A percentile compares a stretch with the other conserved stretches of the same genome.
phyloP scores from a whole-genome alignment of 768 basidiomycete genomes.

The Gautieria morchelliformis region DNA sequence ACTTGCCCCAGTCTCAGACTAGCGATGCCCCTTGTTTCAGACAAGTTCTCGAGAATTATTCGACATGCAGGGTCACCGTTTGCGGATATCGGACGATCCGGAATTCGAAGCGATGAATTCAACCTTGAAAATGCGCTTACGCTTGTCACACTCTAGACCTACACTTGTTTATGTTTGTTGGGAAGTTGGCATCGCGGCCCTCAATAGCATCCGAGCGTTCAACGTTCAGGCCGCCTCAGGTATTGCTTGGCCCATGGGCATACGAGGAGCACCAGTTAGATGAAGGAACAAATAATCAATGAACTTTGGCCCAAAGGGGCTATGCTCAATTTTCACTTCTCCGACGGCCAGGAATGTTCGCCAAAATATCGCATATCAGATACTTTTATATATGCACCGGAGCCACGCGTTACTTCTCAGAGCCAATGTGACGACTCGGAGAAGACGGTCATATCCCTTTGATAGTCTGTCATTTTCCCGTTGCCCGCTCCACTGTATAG shows the following conservation, averaged over 20 bases:
- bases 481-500: not conserved
- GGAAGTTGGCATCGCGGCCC: too few relatives aligned
- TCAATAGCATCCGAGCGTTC: too few relatives aligned
- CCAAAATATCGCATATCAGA: not conserved
- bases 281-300: too few relatives aligned
- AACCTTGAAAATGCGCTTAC: not conserved
- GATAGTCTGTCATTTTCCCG: not conserved
- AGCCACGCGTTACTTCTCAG: not conserved
- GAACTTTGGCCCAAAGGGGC: not conserved
- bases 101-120: not conserved
- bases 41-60: not conserved
- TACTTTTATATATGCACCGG: not conserved
- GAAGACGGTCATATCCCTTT: not conserved
- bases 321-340: not conserved
- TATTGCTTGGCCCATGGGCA: too few relatives aligned
- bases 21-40: not conserved
- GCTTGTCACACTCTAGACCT: not conserved
- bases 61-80: not conserved
- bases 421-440: conserved; percentile 1
- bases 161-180: too few relatives aligned
- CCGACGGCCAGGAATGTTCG: not conserved
- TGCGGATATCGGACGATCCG: not conserved
- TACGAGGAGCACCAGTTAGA: too few relatives aligned
- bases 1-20: not conserved
- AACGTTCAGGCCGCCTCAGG: too few relatives aligned